A percentile compares a stretch with the other conserved stretches of the same genome.
These are phyloP conservation scores for Diaporthe sp. DNA, from an alignment of 2,329 filamentous ascomycete species.

Conservation along the genomic window DNA sequence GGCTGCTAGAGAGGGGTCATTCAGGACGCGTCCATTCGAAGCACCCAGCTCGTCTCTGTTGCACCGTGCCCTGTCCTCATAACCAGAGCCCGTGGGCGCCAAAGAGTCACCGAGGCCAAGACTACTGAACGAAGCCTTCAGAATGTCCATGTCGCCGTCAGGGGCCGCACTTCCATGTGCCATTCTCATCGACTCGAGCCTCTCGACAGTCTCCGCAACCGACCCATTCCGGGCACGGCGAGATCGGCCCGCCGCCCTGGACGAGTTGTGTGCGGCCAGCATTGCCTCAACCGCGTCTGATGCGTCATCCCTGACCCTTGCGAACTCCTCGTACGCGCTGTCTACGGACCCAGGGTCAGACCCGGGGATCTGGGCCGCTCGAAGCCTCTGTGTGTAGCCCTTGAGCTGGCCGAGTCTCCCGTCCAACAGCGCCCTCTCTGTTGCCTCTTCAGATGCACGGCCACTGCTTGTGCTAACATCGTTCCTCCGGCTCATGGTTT, in stretches of 20 bases:
- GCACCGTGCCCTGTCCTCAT: background rate
- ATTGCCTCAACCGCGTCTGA: constrained; percentile 52
- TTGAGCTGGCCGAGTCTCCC: constrained; percentile 42
- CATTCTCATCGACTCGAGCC: constrained; percentile 27
- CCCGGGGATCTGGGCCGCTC: constrained; percentile 33
- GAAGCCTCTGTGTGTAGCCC: constrained; percentile 40
- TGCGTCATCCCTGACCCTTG: constrained; percentile 53
- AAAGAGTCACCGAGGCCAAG: constrained; percentile 8
- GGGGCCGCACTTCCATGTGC: constrained; percentile 27
- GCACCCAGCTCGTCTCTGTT: background rate
- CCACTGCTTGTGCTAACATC: too few relatives aligned
- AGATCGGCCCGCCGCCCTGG: constrained; percentile 16
- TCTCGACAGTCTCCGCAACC: constrained; percentile 27
- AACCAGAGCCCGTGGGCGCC: background rate
- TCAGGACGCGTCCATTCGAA: background rate
- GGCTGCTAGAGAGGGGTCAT: constrained; percentile 45
- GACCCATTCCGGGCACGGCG: constrained; percentile 10
- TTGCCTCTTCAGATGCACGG: background rate
- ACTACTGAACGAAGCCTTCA: background rate
- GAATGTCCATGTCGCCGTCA: constrained; percentile 39
- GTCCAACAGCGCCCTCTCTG: background rate
- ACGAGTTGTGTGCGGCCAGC: constrained; percentile 50
- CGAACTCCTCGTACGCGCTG: constrained; percentile 55
- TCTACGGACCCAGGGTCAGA: constrained; percentile 47
- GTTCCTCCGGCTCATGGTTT: background rate